Conservation (phyloP, 768 basidiomycete species). For the Favolaschia claudopus region DNA sequence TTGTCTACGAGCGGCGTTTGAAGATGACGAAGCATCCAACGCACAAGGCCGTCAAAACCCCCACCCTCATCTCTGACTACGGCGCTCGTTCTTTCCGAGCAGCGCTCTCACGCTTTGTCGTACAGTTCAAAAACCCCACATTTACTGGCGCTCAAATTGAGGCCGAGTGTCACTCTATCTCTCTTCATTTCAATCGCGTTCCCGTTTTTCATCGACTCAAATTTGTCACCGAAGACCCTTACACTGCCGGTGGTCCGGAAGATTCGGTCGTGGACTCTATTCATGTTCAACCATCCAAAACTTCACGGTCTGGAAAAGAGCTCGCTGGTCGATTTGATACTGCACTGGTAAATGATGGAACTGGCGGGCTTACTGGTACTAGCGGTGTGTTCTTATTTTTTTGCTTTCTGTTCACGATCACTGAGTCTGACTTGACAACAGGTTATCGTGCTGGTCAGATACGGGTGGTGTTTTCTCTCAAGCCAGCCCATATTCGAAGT, state of each 20-base stretch:
- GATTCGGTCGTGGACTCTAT: conserved; percentile 35
- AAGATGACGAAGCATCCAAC: conserved; percentile 36
- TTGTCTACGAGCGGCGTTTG: no score
- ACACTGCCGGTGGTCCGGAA: conserved; percentile 24
- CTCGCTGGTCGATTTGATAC: conserved; percentile 39
- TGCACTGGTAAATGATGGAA: conserved; percentile 29
- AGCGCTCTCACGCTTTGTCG: conserved; percentile 36
- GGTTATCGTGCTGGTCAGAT: conserved; percentile 35
- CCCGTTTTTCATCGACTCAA: conserved; percentile 45
- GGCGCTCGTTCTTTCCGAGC: conserved; percentile 33
- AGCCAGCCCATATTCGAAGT: conserved; percentile 13
- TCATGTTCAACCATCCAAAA: conserved; percentile 35
- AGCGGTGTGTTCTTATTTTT: conserved; percentile 24
- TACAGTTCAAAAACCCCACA: conserved; percentile 25
- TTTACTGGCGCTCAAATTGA: conserved; percentile 25
- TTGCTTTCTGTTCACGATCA: neutral
- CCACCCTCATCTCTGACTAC: conserved; percentile 27
- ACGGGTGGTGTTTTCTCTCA: conserved; percentile 33
- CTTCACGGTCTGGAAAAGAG: conserved; percentile 14
- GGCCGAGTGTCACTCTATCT: conserved; percentile 30
- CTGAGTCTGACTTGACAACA: neutral
- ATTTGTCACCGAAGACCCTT: conserved; percentile 28
- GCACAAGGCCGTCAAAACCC: conserved; percentile 30
- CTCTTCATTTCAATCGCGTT: no score
- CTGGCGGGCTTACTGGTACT: conserved; percentile 8